These are phyloP conservation scores for Cucurbita argyrosperma DNA, from an alignment of 306 rosid species.

Conservation along the genomic window DNA sequence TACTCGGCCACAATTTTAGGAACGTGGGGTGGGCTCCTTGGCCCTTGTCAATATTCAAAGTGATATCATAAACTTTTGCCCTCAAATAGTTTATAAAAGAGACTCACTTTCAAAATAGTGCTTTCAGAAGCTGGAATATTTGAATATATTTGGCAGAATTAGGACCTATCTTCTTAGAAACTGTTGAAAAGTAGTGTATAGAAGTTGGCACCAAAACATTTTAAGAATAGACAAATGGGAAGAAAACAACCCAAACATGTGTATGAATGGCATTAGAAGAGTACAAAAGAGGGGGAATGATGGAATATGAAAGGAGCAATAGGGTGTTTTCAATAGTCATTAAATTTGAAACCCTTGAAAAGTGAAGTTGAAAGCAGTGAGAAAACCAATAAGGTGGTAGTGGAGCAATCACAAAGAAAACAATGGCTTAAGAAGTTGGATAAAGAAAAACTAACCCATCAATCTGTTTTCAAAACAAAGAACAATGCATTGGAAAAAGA, in stretches of 20 bases:
- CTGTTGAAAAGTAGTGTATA: background rate
- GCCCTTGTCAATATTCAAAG: background rate
- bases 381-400: background rate
- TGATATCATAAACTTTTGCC: background rate
- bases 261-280: conserved; percentile 1
- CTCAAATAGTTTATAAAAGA: background rate
- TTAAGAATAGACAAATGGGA: background rate
- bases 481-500: background rate
- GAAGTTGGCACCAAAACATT: background rate
- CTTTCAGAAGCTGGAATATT: background rate
- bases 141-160: no score
- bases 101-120: background rate
- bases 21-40: background rate
- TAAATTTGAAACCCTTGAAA: background rate
- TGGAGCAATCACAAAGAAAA: background rate
- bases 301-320: background rate
- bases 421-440: background rate
- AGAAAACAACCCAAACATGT: background rate
- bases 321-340: no score
- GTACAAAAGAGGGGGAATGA: background rate
- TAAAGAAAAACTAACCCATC: background rate
- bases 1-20: background rate
- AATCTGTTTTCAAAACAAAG: background rate
- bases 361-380: background rate
- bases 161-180: background rate